Evolutionary conservation across 2,329 filamentous ascomycete species (phyloP).

Genomic region (Raffaelea arxii): DNA sequence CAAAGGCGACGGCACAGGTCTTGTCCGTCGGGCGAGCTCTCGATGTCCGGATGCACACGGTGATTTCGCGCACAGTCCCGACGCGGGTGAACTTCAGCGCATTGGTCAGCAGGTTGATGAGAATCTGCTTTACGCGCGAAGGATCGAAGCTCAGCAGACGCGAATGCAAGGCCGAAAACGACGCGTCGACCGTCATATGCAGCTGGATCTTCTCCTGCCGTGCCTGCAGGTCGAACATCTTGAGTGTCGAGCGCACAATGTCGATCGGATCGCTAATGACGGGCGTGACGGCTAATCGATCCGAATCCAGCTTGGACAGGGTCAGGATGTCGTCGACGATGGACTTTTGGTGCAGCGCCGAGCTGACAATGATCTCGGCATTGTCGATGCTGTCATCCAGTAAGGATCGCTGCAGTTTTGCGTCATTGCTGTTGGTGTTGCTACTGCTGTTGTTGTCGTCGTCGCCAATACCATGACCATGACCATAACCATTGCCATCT

Average conservation of each 20-base stretch:
- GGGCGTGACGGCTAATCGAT: constrained; percentile 62
- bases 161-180: constrained; percentile 44
- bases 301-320: constrained; percentile 66
- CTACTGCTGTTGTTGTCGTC: neutral
- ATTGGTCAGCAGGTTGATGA: constrained; percentile 74
- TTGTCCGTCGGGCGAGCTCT: constrained; percentile 26
- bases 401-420: constrained; percentile 27
- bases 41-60: constrained; percentile 36
- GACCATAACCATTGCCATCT: too few relatives aligned
- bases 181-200: constrained; percentile 51
- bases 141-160: constrained; percentile 64
- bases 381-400: constrained; percentile 58
- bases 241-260: constrained; percentile 57
- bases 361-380: constrained; percentile 67
- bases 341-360: constrained; percentile 69
- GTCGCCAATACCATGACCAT: neutral
- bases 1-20: constrained; percentile 47
- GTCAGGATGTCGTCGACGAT: constrained; percentile 70
- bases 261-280: constrained; percentile 57
- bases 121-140: constrained; percentile 63
- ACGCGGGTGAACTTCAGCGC: constrained; percentile 72
- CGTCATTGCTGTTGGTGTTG: constrained; percentile 12
- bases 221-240: constrained; percentile 71
- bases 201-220: constrained; percentile 60
- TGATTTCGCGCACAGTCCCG: constrained; percentile 46